phyloP scores from a whole-genome alignment of 2,329 filamentous ascomycete genomes.

The Aspergillus intermedius region DNA sequence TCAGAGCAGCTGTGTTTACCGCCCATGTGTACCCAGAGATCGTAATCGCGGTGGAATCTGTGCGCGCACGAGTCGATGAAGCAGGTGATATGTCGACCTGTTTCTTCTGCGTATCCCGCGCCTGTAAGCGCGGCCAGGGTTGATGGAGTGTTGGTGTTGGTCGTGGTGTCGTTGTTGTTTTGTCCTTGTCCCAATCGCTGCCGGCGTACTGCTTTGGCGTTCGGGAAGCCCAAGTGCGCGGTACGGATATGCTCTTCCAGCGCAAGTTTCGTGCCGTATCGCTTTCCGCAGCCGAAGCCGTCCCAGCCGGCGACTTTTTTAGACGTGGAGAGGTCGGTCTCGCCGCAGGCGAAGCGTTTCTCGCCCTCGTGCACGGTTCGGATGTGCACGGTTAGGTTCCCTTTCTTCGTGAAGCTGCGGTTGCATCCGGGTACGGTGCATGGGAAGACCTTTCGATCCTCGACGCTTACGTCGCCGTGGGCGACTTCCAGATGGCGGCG shows the following conservation, averaged over 20 bases:
- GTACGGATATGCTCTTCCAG: constrained; percentile 81
- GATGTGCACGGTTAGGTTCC: constrained; percentile 77
- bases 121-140: constrained; percentile 50
- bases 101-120: constrained; percentile 47
- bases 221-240: constrained; percentile 62
- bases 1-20: constrained; percentile 36
- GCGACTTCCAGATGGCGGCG: constrained; percentile 71
- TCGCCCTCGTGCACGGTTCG: constrained; percentile 69
- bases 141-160: constrained; percentile 15
- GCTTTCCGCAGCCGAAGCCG: constrained; percentile 63
- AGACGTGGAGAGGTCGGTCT: constrained; percentile 54
- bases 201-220: constrained; percentile 35
- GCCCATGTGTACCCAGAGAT: constrained; percentile 52
- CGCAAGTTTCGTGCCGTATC: constrained; percentile 68
- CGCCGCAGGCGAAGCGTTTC: constrained; percentile 69
- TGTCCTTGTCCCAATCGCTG: constrained; percentile 24
- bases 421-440: constrained; percentile 65
- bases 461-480: constrained; percentile 56
- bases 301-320: constrained; percentile 60
- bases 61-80: constrained; percentile 45
- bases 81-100: constrained; percentile 47
- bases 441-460: constrained; percentile 58
- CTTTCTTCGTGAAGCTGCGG: constrained; percentile 72
- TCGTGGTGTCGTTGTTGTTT: constrained; percentile 11
- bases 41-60: constrained; percentile 52